Evolutionary conservation across 2,329 filamentous ascomycete genomes (phyloP), one percentile per base, ranked within the genome.

Genomic region (Diaporthe vaccinii): DNA sequence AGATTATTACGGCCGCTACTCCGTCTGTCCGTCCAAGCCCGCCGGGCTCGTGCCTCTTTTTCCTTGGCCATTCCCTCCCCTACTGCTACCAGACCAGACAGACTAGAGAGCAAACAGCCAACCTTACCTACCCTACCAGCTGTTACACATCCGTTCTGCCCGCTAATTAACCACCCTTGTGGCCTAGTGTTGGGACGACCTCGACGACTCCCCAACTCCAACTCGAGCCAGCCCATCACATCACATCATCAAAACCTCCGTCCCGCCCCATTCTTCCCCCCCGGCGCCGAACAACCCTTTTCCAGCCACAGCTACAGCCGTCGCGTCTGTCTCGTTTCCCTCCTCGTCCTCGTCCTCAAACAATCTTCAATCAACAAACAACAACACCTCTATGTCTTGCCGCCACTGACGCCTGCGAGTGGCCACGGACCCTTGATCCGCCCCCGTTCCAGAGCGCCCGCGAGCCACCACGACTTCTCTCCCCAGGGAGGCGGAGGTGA

Each of bases 381-480:
- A 55, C 49, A 74, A 25, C 25, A 74, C 51, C 72, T 41, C 75
- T 76, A 76, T 76, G 75, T 74, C 75, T 74, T 76, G 59, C 67
- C 72, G 67, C 72, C 67, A 72, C 75, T 74, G 72, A 74, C 72
- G 51, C 58, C 65, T 59, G 59, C 75, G 72, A 57, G 49, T 74
- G 36, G 70, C 72, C 72, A 61, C 44, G 75, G 75, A 67, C 75
- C 72, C 72, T 58, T 46, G 65, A 65, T 61, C 74, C 71, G 71
- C 58, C 22, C 72, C 72, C 17, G 67, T 51, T 51, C 65, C 57
- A 69, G 46, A 53, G 65, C 65, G 39, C 53, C 59, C 39, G 68
- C 68, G 70, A 74, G 34, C 62, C 75, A 53, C 77, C 83, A 76
- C 78, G 87, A 88, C 88, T 86, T 87, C 79, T 87, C 79, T 83